Base-by-base conservation (phyloP, 345 rosid species). In the Xanthoceras sorbifolium region DNA sequence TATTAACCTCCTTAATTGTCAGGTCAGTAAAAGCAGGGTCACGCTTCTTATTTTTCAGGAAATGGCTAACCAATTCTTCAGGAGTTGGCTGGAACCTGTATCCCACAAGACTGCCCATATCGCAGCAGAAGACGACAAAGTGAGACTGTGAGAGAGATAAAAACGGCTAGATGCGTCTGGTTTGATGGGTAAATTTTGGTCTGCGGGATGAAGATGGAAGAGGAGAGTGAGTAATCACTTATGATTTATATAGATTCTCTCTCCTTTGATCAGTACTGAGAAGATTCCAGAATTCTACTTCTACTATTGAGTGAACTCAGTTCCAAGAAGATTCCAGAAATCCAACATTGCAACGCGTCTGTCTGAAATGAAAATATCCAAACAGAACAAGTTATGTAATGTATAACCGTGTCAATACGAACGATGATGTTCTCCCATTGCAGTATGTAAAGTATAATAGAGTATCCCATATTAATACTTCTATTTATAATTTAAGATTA, bases 41-140 rank as follows among this genome's bases (percentile, higher is more conserved):
- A 4, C 52, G n/a, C 50, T n/a, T 38, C 69, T 81, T 84, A 29
- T 1, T 1, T 28, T 3, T 18, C 25, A 63, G 79, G 44, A 72
- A 46, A 46, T 46, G 4, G 60, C 11, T 2, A 76, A 84, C 52
- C 71, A 81, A 23, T 69, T 81, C 82, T 64, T 68, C 71, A 7
- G 69, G 81, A 9, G 54, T 61, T 46, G 84, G 82, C 32, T 65
- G 80, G 76, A 81, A 81, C 36, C 78, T 72, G 80, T 3, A 75
- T 0, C 84, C 82, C 9, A 78, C 74, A 22, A 25, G 66, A 72
- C 1, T 25, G 1, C 4, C 38, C 75, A 72, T 72, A n/a, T 46
- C 52, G 17, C 14, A 46, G 20, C 52, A 46, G 52, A 46, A 46
- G 52, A 0, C 52, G 52, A 46, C 17, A 46, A n/a, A n/a, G n/a